phyloP scores from a whole-genome alignment of 306 rosid genomes.

The Carpinus viminea region DNA sequence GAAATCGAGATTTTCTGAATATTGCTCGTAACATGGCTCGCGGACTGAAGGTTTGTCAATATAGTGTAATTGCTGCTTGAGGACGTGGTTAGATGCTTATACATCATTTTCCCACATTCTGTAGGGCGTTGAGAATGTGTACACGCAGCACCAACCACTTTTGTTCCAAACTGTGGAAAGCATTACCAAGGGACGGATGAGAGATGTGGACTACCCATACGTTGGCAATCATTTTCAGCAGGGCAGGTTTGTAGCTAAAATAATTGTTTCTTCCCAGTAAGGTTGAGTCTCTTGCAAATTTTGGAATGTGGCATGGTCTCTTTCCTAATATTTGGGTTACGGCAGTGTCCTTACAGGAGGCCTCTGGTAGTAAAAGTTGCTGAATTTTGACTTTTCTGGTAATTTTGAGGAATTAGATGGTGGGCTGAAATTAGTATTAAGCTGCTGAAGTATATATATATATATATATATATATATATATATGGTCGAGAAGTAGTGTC shows the following conservation, averaged over 20 bases:
- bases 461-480: not conserved
- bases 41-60: constrained; percentile 76
- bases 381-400: not conserved
- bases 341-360: constrained; percentile 8
- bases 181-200: constrained; percentile 85
- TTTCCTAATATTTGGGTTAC: constrained; percentile 6
- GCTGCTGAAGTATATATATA: not conserved
- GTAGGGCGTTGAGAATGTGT: constrained; percentile 90
- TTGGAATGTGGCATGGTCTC: constrained; percentile 21
- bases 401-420: not conserved
- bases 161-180: constrained; percentile 89
- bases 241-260: constrained; percentile 73
- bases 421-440: not conserved
- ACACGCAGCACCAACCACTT: constrained; percentile 94
- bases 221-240: constrained; percentile 94
- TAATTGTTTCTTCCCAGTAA: not conserved
- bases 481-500: not conserved
- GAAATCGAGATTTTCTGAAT: constrained; percentile 86
- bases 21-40: constrained; percentile 99
- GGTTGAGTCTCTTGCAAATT: constrained; percentile 15
- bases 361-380: constrained; percentile 1
- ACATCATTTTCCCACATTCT: constrained; percentile 28
- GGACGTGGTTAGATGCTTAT: constrained; percentile 25
- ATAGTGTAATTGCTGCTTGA: constrained; percentile 25
- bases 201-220: constrained; percentile 88